A percentile compares a stretch with the other conserved stretches of the same genome.
These are phyloP conservation scores for Naganishia friedmannii DNA, from an alignment of 768 basidiomycete genomes.

Conservation along the genomic window DNA sequence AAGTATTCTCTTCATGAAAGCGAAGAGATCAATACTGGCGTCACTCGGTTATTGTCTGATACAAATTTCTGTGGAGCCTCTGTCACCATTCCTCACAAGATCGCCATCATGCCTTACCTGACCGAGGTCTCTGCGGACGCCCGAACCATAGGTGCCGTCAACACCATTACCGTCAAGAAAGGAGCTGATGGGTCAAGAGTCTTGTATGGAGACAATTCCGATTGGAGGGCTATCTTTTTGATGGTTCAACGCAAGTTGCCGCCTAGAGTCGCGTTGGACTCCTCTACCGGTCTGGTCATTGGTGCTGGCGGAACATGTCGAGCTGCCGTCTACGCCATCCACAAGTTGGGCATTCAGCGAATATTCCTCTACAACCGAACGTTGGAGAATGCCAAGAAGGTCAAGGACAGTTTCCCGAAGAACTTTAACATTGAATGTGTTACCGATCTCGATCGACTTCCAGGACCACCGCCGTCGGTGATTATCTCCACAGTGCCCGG, in stretches of 20 bases:
- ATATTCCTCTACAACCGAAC: conserved; percentile 92
- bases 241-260: conserved; percentile 50
- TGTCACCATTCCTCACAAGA: conserved; percentile 93
- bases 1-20: conserved; percentile 77
- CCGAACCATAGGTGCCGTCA: conserved; percentile 84
- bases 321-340: conserved; percentile 86
- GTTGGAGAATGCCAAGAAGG: conserved; percentile 64
- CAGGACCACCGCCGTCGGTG: conserved; percentile 61
- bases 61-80: conserved; percentile 89
- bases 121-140: conserved; percentile 78
- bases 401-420: conserved; percentile 67
- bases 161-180: conserved; percentile 67
- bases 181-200: conserved; percentile 54
- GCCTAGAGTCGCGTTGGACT: conserved; percentile 53
- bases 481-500: conserved; percentile 87
- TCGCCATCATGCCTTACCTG: conserved; percentile 79
- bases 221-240: conserved; percentile 82
- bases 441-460: conserved; percentile 61
- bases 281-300: conserved; percentile 70
- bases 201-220: conserved; percentile 91
- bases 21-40: conserved; percentile 61
- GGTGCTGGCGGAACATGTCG: conserved; percentile 94
- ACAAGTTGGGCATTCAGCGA: conserved; percentile 63
- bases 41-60: conserved; percentile 63
- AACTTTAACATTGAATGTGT: conserved; percentile 63